These are phyloP conservation scores for Globisporangium alternatum DNA, from an alignment of 352 stramenopile genomes.

Conservation along the genomic window DNA sequence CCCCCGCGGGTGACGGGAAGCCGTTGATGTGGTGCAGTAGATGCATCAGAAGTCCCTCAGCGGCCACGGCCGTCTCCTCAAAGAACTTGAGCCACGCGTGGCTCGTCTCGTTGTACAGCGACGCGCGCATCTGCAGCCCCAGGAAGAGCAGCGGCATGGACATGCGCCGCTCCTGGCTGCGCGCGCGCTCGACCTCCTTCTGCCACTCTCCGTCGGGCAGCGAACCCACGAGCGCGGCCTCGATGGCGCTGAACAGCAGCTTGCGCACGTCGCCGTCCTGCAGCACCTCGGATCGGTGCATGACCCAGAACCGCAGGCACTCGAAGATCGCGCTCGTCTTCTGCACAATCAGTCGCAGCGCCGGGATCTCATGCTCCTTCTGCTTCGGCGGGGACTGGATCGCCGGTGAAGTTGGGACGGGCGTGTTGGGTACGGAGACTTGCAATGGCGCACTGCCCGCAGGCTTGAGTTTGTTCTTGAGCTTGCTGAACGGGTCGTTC, in stretches of 20 bases:
- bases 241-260: conserved; percentile 81
- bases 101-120: conserved; percentile 66
- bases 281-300: conserved; percentile 68
- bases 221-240: conserved; percentile 79
- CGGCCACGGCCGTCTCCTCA: conserved; percentile 79
- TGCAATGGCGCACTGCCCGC: conserved; percentile 11
- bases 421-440: neutral
- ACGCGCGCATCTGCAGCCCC: conserved; percentile 81
- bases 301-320: conserved; percentile 83
- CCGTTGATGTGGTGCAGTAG: conserved; percentile 85
- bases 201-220: conserved; percentile 82
- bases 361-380: conserved; percentile 65
- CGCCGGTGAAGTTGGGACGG: conserved; percentile 22
- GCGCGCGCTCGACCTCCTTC: conserved; percentile 66
- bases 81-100: conserved; percentile 79
- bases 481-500: conserved; percentile 61
- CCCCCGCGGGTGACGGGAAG: conserved; percentile 76
- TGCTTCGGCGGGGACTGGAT: conserved; percentile 36
- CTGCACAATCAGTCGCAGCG: conserved; percentile 70
- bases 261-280: conserved; percentile 82
- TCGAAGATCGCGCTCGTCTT: conserved; percentile 87
- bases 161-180: conserved; percentile 58
- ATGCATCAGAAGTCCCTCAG: conserved; percentile 81
- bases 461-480: conserved; percentile 67
- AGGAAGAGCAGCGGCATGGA: conserved; percentile 85